These are phyloP conservation scores for Amaranthus cruentus DNA, from an alignment of 148 eudicot species.

Conservation along the genomic window DNA sequence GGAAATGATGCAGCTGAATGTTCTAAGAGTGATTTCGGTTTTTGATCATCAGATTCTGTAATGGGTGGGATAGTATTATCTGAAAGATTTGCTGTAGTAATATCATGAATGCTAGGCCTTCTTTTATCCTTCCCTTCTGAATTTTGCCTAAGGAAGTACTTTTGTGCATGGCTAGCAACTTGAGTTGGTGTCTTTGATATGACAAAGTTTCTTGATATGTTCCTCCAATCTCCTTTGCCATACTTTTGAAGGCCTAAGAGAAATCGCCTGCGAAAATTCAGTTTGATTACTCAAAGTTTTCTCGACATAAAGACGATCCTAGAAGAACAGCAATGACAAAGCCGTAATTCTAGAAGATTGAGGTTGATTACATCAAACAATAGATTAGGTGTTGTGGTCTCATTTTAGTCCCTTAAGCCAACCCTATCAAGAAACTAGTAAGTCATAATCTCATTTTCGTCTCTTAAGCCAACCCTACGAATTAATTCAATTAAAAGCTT, in stretches of 20 bases:
- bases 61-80: constrained; percentile 12
- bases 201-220: constrained; percentile 78
- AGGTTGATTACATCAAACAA: background rate
- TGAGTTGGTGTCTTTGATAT: constrained; percentile 80
- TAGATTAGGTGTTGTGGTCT: too few species aligned
- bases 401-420: background rate
- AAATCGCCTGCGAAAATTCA: constrained; percentile 55
- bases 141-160: constrained; percentile 73
- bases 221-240: constrained; percentile 97
- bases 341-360: too few species aligned
- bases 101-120: constrained; percentile 91
- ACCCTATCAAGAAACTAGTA: background rate
- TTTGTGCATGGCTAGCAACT: constrained; percentile 99
- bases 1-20: constrained; percentile 17
- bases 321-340: background rate
- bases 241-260: constrained; percentile 75
- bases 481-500: background rate
- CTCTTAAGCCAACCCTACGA: background rate
- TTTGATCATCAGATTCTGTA: constrained; percentile 27
- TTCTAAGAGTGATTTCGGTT: constrained; percentile 21
- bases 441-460: constrained; percentile 1
- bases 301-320: too few species aligned
- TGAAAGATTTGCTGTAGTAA: constrained; percentile 57
- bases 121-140: constrained; percentile 76
- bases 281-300: background rate